Percentiles rank a stretch among this genome's conserved stretches.
These are phyloP conservation scores for Monosporozyma aerobia DNA, from an alignment of 805 yeast species.

Conservation along the genomic window DNA sequence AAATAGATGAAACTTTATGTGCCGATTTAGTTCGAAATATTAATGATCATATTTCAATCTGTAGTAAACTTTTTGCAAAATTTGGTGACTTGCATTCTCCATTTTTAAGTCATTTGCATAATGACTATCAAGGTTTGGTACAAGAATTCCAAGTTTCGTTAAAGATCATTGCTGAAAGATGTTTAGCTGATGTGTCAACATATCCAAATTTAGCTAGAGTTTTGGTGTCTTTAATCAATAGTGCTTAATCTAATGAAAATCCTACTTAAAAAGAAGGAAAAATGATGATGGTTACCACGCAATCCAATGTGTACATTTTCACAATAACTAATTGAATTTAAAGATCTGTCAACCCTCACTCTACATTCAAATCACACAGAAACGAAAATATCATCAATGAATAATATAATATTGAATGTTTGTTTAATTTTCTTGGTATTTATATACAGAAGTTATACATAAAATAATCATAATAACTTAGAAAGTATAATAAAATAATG, in stretches of 20 bases:
- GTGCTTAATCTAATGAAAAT: background rate
- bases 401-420: background rate
- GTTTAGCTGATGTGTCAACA: conserved; percentile 12
- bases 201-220: conserved; percentile 8
- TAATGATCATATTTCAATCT: conserved; percentile 5
- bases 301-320: too few species aligned
- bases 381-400: background rate
- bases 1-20: conserved; percentile 13
- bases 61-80: conserved; percentile 8
- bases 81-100: conserved; percentile 19
- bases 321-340: too few species aligned
- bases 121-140: conserved; percentile 25
- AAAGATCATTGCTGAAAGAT: conserved; percentile 20
- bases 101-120: conserved; percentile 19
- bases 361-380: too few species aligned
- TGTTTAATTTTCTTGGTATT: background rate
- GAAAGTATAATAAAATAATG: background rate
- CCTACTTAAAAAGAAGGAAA: too few species aligned
- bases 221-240: conserved; percentile 6
- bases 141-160: conserved; percentile 24
- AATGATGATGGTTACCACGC: too few species aligned
- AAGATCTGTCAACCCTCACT: too few species aligned
- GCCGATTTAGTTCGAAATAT: conserved; percentile 13
- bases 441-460: background rate
- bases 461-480: background rate